phyloP scores from a whole-genome alignment of 805 yeast species.

The Lachancea lanzarotensis region DNA sequence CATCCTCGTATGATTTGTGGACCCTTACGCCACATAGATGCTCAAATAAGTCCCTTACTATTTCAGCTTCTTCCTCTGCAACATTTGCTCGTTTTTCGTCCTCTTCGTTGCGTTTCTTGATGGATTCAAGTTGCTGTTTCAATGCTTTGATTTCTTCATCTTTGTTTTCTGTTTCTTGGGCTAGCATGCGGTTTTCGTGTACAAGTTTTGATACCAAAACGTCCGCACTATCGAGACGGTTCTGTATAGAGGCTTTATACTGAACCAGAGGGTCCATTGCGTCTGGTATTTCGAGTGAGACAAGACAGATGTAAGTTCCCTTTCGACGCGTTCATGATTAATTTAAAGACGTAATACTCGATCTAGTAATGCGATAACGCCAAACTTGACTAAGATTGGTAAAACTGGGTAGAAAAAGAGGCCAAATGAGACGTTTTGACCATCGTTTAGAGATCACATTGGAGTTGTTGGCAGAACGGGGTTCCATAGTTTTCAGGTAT shows the following conservation, averaged over 20 bases:
- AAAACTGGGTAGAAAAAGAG: too few relatives aligned
- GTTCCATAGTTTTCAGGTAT: too few relatives aligned
- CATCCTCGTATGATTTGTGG: conserved; percentile 36
- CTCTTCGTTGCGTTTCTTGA: conserved; percentile 8
- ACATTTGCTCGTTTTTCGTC: conserved; percentile 12
- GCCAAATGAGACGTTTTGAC: too few relatives aligned
- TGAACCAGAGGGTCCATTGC: conserved; percentile 18
- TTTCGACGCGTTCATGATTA: too few relatives aligned
- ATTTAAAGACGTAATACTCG: too few relatives aligned
- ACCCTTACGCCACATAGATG: conserved; percentile 37
- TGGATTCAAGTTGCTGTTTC: conserved; percentile 9
- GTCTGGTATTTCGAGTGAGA: neutral
- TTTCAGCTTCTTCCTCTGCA: conserved; percentile 27
- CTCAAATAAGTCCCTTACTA: conserved; percentile 35
- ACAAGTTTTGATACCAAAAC: conserved; percentile 22
- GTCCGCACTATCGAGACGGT: conserved; percentile 27
- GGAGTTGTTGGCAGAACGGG: too few relatives aligned
- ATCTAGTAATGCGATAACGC: too few relatives aligned
- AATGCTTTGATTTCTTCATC: conserved; percentile 17
- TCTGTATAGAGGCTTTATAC: conserved; percentile 22
- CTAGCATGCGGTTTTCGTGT: conserved; percentile 23
- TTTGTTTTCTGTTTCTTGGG: conserved; percentile 16
- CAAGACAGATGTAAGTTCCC: too few relatives aligned
- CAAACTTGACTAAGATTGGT: too few relatives aligned
- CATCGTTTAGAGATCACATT: too few relatives aligned